Percentiles rank a stretch among this genome's conserved stretches.
These are phyloP conservation scores for Xylaria longipes DNA, from an alignment of 495 filamentous ascomycete species.

Conservation along the genomic window DNA sequence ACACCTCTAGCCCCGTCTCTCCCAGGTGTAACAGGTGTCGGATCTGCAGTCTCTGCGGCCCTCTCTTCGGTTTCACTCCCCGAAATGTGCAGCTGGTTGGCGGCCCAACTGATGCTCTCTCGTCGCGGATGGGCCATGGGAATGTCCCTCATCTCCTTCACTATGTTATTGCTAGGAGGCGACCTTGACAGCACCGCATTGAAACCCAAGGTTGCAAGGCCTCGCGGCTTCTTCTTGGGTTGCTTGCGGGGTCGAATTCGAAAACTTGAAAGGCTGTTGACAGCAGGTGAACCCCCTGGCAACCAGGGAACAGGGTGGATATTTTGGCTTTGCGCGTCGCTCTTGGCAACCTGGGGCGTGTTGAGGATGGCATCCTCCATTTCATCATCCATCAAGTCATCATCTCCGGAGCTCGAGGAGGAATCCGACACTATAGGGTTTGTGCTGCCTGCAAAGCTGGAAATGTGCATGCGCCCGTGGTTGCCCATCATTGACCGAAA, in stretches of 20 bases:
- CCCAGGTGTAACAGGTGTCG: conserved; percentile 48
- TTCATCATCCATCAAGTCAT: conserved; percentile 81
- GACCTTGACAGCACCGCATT: conserved; percentile 50
- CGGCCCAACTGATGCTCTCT: conserved; percentile 85
- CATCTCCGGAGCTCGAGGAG: conserved; percentile 77
- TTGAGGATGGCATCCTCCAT: conserved; percentile 77
- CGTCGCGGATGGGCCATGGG: conserved; percentile 63
- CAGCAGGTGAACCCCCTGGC: conserved; percentile 67
- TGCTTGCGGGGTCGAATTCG: conserved; percentile 73
- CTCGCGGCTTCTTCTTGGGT: conserved; percentile 48
- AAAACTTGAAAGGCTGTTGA: conserved; percentile 76
- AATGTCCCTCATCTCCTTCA: conserved; percentile 44
- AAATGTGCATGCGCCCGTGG: conserved; percentile 74
- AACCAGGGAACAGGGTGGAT: conserved; percentile 60
- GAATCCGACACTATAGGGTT: conserved; percentile 81
- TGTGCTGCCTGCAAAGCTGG: conserved; percentile 85
- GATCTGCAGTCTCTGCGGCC: conserved; percentile 57
- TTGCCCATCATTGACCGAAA: conserved; percentile 57
- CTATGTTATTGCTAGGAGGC: conserved; percentile 44
- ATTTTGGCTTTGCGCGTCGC: conserved; percentile 42
- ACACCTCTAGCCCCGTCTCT: conserved; percentile 59
- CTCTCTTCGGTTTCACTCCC: conserved; percentile 83
- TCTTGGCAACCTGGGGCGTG: conserved; percentile 69
- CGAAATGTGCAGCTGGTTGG: conserved; percentile 84
- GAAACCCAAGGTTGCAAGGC: conserved; percentile 48